Evolutionary conservation across 1,139 yeast genomes (phyloP).

Genomic region (Eremothecium coryli): DNA sequence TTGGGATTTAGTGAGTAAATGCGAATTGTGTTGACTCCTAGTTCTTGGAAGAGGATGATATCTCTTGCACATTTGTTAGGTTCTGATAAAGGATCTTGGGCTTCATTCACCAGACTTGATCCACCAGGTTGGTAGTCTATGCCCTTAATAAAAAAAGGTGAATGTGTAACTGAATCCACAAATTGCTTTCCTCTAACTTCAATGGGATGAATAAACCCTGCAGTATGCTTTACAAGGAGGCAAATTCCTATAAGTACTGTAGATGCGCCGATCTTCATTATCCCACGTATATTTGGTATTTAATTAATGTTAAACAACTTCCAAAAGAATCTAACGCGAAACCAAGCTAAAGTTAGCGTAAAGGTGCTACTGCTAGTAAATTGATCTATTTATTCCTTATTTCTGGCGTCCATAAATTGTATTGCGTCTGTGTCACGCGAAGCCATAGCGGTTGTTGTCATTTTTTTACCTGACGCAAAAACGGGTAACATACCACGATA

Average conservation of each 20-base stretch:
- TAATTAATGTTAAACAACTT: too few species aligned
- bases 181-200: slow-evolving; percentile 60
- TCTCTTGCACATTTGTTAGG: slow-evolving; percentile 49
- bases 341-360: too few species aligned
- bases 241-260: neutral
- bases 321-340: too few species aligned
- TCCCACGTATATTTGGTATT: slow-evolving; percentile 1
- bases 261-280: neutral
- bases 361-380: too few species aligned
- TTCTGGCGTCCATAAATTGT: too few species aligned
- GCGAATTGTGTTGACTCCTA: slow-evolving; percentile 51
- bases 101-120: slow-evolving; percentile 50
- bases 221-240: slow-evolving; percentile 1
- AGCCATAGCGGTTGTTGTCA: too few species aligned
- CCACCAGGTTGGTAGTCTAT: slow-evolving; percentile 89
- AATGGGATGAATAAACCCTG: slow-evolving; percentile 47
- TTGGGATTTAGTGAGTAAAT: slow-evolving; percentile 81
- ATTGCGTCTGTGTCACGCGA: slow-evolving; percentile 2
- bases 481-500: slow-evolving; percentile 1
- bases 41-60: slow-evolving; percentile 46
- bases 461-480: slow-evolving; percentile 6
- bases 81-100: slow-evolving; percentile 47
- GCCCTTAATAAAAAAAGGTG: slow-evolving; percentile 74
- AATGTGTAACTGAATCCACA: slow-evolving; percentile 62
- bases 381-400: too few species aligned